Conservation (phyloP, 345 rosid genomes). For the Anastatica hierochuntica region DNA sequence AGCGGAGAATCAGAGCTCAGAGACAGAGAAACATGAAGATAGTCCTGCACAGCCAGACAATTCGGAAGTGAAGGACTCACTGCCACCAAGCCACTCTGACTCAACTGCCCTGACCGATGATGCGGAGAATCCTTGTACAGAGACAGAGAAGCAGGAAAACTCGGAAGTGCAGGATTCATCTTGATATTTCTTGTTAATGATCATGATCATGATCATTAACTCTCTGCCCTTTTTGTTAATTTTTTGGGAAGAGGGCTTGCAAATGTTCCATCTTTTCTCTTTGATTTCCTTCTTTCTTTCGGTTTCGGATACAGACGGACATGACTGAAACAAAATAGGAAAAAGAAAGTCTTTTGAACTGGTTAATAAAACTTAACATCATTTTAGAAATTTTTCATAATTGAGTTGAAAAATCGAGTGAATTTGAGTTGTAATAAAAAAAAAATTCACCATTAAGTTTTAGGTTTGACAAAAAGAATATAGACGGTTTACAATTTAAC, state of each 20-base stretch:
- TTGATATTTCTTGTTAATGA: background rate
- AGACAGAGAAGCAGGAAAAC: slow-evolving; percentile 8
- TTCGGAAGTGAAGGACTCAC: slow-evolving; percentile 15
- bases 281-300: background rate
- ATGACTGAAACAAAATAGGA: slow-evolving; percentile 25
- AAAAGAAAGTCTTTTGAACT: slow-evolving; percentile 7
- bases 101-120: slow-evolving; percentile 16
- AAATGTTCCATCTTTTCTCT: slow-evolving; percentile 15
- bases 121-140: slow-evolving; percentile 3
- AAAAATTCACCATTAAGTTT: too few species aligned
- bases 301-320: slow-evolving; percentile 4
- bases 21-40: slow-evolving; percentile 13
- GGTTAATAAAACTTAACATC: slow-evolving; percentile 20
- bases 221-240: slow-evolving; percentile 26
- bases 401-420: too few species aligned
- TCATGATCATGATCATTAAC: too few species aligned
- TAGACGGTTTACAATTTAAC: too few species aligned
- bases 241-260: slow-evolving; percentile 25
- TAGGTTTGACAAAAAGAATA: too few species aligned
- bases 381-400: background rate
- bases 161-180: slow-evolving; percentile 12
- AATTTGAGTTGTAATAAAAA: too few species aligned
- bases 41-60: background rate
- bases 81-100: slow-evolving; percentile 25
- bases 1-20: slow-evolving; percentile 7